These are phyloP conservation scores for Termitomyces titanicus DNA, from an alignment of 768 basidiomycete genomes.

Conservation along the genomic window DNA sequence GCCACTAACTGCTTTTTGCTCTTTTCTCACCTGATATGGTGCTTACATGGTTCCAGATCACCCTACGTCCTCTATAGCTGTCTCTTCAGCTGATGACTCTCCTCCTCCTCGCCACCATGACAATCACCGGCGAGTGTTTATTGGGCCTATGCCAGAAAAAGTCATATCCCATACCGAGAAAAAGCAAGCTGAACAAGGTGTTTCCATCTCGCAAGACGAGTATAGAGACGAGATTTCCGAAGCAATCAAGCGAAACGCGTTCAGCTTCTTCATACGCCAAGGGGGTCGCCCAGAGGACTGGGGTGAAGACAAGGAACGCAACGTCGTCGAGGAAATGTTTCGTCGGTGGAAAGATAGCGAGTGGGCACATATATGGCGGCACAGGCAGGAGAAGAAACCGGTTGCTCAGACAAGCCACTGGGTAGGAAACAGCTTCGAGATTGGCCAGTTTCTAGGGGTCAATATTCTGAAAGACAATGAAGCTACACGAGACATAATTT, in stretches of 20 bases:
- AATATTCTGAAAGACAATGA: conserved; percentile 44
- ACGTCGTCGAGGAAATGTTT: conserved; percentile 53
- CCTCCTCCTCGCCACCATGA: conserved; percentile 19
- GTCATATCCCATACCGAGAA: conserved; percentile 39
- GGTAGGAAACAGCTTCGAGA: conserved; percentile 75
- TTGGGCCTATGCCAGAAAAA: conserved; percentile 75
- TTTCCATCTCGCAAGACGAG: conserved; percentile 20
- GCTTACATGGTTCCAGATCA: conserved; percentile 9
- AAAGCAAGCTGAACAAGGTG: conserved; percentile 23
- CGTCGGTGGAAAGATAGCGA: conserved; percentile 62
- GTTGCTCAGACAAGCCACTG: conserved; percentile 33
- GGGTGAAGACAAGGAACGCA: conserved; percentile 51
- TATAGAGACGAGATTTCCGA: conserved; percentile 35
- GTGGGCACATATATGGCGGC: conserved; percentile 50
- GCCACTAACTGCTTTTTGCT: no score
- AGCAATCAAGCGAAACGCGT: conserved; percentile 58
- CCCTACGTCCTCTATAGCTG: conserved; percentile 15
- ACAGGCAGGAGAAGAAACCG: conserved; percentile 29
- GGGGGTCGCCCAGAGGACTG: conserved; percentile 69
- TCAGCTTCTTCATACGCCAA: conserved; percentile 56
- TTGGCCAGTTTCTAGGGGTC: conserved; percentile 74
- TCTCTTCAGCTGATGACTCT: conserved; percentile 8
- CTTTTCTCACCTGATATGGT: not conserved
- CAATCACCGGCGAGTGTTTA: conserved; percentile 54
- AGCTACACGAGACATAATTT: conserved; percentile 11